Evolutionary conservation across 1,284 basidiomycete species (phyloP), one percentile per base, ranked within the genome.

Genomic region (Ustilago vetiveriae): DNA sequence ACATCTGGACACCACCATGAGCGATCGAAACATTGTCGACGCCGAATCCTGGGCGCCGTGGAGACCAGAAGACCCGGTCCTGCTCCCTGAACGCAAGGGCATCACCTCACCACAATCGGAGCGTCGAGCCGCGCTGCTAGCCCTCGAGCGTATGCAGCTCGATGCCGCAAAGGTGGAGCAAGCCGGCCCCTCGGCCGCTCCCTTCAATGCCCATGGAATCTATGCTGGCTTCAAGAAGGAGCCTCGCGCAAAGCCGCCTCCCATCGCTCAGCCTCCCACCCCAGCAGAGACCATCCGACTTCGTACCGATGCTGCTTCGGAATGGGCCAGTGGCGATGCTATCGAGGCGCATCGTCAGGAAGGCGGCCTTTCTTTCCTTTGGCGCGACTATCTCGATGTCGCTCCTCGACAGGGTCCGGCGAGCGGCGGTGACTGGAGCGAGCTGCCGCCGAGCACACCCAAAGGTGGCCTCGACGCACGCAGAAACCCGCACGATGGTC

Each of bases 41-140:
- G 55, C 51, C 27, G 76, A 79, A 45, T 71, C 77, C 1, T 81
- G 75, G 71, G 57, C 74, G 14, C 79, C 79, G 2, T 81, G 79
- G 79, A 60, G 67, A 23, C 79, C 79, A 11, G 69, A 72, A 36
- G 79, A 80, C 42, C 79, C 79, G 4, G 74, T 79, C 10, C 49
- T 73, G 36, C 67, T 75, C 10, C 73, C 66, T 10, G 47, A 57
- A 26, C 57, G 39, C 14, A 63, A 51, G 42, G 49, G 57, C 22
- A 53, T 50, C 47, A 68, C 74, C 23, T 73, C 72, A 8, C 52
- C 51, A 2, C 66, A 70, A 29, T 68, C 74, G 14, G 66, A 72
- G 41, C 59, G 50, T 11, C 60, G 52, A 17, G 75, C 73, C 17
- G 56, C 37, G 4, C 37, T 70, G n/a, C 57, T 47, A 5, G 38